These are phyloP conservation scores for Heterobasidion occidentale DNA, from an alignment of 1,284 basidiomycete genomes.

Conservation along the genomic window DNA sequence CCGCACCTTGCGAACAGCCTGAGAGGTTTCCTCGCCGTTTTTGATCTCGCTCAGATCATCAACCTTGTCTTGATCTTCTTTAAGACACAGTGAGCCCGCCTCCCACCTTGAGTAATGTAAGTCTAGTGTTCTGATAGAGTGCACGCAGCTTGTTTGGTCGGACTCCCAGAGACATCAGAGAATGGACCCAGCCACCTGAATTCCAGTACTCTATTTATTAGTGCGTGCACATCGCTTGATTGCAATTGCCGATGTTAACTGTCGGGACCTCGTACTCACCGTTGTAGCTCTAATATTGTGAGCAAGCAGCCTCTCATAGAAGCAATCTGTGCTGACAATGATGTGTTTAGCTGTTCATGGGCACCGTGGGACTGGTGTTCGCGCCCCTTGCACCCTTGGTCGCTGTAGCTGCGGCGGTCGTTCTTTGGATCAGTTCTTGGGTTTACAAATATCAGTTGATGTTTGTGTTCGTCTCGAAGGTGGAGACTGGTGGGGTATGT, in stretches of 20 bases:
- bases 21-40: conserved; percentile 88
- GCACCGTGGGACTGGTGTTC: conserved; percentile 81
- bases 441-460: conserved; percentile 92
- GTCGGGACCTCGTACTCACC: conserved; percentile 7
- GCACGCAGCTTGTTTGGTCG: conserved; percentile 74
- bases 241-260: not conserved
- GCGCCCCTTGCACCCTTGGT: conserved; percentile 90
- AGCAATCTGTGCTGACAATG: too few species aligned
- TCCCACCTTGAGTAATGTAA: not conserved
- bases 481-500: conserved; percentile 86
- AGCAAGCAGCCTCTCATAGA: too few species aligned
- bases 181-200: conserved; percentile 92
- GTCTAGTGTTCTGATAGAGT: too few species aligned
- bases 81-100: conserved; percentile 53
- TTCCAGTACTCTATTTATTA: conserved; percentile 92
- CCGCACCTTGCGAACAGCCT: conserved; percentile 37
- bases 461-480: conserved; percentile 83
- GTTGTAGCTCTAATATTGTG: conserved; percentile 52
- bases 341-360: conserved; percentile 68
- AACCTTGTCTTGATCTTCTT: conserved; percentile 84
- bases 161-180: conserved; percentile 92
- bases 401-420: conserved; percentile 62
- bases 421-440: conserved; percentile 79
- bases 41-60: conserved; percentile 93
- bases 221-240: conserved; percentile 33